phyloP scores from a whole-genome alignment of 805 yeast species.

The Ogataea minuta region DNA sequence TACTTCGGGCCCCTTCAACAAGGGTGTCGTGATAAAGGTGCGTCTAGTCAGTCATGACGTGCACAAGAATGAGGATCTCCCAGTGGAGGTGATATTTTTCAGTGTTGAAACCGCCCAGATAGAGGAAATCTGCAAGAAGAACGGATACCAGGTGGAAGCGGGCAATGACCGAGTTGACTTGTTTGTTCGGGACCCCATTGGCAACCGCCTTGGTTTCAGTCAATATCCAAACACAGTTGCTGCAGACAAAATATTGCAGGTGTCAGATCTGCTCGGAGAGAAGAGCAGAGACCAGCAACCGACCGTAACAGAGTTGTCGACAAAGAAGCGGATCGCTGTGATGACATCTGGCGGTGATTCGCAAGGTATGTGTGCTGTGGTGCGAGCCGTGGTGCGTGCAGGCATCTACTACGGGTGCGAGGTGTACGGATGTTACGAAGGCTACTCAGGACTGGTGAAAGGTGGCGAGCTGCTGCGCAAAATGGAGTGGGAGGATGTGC shows the following conservation, averaged over 20 bases:
- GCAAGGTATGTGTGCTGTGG: constrained; percentile 97
- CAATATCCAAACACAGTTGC: constrained; percentile 41
- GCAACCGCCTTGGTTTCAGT: constrained; percentile 57
- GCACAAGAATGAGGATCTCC: constrained; percentile 32
- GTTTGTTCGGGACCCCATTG: constrained; percentile 62
- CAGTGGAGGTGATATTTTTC: constrained; percentile 41
- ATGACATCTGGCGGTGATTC: constrained; percentile 99
- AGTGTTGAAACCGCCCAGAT: constrained; percentile 37
- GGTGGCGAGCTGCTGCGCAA: constrained; percentile 78
- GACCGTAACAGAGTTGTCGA: constrained; percentile 1
- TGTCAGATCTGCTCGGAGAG: neutral
- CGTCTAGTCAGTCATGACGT: constrained; percentile 41
- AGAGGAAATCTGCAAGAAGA: constrained; percentile 19
- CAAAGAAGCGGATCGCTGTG: constrained; percentile 62
- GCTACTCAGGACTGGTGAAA: constrained; percentile 86
- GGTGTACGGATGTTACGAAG: constrained; percentile 88
- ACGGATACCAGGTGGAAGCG: constrained; percentile 21
- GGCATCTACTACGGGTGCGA: constrained; percentile 88
- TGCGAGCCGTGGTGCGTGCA: constrained; percentile 91
- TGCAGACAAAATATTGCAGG: constrained; percentile 3
- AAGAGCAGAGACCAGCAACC: constrained; percentile 8
- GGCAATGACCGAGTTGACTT: constrained; percentile 23
- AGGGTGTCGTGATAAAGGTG: constrained; percentile 48
- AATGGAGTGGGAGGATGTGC: constrained; percentile 90
- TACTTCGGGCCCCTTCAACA: constrained; percentile 19